A percentile compares a stretch with the other conserved stretches of the same genome.
Conservation (phyloP, 495 filamentous ascomycete species). For the Aspergillus kassunensis region DNA sequence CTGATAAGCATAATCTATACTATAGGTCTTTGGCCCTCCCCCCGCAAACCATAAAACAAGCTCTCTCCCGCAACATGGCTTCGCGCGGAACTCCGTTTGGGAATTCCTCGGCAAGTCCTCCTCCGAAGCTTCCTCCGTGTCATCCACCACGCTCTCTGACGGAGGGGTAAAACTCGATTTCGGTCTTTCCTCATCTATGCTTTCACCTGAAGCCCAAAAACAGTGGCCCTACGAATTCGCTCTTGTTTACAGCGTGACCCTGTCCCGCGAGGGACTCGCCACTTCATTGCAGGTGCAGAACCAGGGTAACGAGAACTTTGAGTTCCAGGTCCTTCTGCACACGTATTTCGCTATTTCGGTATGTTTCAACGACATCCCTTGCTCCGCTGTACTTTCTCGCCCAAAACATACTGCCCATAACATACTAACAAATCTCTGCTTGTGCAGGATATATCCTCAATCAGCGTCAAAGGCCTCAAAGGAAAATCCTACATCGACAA, state of each 20-base stretch:
- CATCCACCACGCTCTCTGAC: slow-evolving; percentile 48
- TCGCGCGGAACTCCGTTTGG: slow-evolving; percentile 78
- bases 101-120: slow-evolving; percentile 61
- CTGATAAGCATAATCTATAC: neutral
- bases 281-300: slow-evolving; percentile 88
- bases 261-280: slow-evolving; percentile 67
- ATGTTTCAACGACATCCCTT: slow-evolving; percentile 30
- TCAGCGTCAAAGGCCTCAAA: slow-evolving; percentile 68
- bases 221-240: slow-evolving; percentile 82
- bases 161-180: slow-evolving; percentile 87
- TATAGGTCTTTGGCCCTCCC: slow-evolving; percentile 84
- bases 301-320: slow-evolving; percentile 67
- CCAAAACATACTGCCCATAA: too few species aligned
- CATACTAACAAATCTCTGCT: neutral
- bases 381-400: neutral
- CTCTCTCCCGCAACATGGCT: slow-evolving; percentile 87
- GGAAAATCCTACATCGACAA: slow-evolving; percentile 77
- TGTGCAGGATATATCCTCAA: slow-evolving; percentile 65
- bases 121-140: slow-evolving; percentile 70
- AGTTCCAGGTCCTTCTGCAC: slow-evolving; percentile 89
- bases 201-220: slow-evolving; percentile 59
- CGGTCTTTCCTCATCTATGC: slow-evolving; percentile 68
- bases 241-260: slow-evolving; percentile 86
- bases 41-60: slow-evolving; percentile 66
- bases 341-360: slow-evolving; percentile 83